A percentile compares a stretch with the other conserved stretches of the same genome.
These are phyloP conservation scores for Salvia sclarea DNA, from an alignment of 305 asterid species.

Conservation along the genomic window DNA sequence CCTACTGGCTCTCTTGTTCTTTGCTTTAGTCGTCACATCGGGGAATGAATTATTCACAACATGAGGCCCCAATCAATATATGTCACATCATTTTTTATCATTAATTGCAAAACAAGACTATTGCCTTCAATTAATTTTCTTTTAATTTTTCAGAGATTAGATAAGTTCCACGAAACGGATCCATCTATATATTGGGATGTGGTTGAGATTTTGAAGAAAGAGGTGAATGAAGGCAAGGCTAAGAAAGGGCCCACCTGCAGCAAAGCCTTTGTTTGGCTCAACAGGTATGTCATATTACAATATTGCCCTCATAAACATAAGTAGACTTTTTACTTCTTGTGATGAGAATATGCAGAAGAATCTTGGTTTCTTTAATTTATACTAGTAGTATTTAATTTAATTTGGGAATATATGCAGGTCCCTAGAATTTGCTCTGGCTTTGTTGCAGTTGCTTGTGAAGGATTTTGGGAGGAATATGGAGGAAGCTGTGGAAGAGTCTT, in stretches of 20 bases:
- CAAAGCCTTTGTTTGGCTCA: constrained; percentile 90
- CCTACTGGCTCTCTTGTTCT: not conserved
- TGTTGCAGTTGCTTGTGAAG: constrained; percentile 55
- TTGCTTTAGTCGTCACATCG: not conserved
- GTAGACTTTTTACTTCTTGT: not conserved
- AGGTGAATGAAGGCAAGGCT: constrained; percentile 59
- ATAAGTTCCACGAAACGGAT: constrained; percentile 63
- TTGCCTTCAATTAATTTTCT: not conserved
- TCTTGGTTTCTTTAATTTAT: not conserved
- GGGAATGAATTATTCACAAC: not conserved
- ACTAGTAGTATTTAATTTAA: no score
- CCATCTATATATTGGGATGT: constrained; percentile 64
- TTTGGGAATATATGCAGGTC: constrained; percentile 58
- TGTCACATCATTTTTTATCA: no score
- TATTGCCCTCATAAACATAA: no score
- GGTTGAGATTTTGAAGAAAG: constrained; percentile 80
- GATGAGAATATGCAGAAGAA: no score
- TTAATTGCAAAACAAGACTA: no score
- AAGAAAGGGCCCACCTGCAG: constrained; percentile 64
- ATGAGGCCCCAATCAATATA: not conserved
- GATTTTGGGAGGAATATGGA: constrained; percentile 66
- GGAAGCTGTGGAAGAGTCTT: constrained; percentile 77
- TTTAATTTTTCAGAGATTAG: constrained; percentile 56
- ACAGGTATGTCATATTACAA: no score
- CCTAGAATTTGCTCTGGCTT: constrained; percentile 59